Percentiles rank a stretch among this genome's conserved stretches.
phyloP scores from a whole-genome alignment of 805 yeast species.

The Yarrowia deformans region DNA sequence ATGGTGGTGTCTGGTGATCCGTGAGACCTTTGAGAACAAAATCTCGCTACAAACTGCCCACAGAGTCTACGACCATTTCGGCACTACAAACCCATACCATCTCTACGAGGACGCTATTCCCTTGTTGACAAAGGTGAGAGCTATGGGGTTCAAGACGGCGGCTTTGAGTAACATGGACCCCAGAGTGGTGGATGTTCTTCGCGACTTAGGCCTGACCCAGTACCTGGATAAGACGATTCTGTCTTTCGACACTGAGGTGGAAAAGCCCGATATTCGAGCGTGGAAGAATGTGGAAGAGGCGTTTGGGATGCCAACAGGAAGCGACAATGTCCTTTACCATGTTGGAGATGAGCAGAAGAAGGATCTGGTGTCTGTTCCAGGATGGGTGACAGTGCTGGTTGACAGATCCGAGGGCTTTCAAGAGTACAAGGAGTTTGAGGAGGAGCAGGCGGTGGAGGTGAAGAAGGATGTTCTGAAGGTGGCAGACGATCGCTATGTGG shows the following conservation, averaged over 20 bases:
- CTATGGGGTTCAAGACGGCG: background rate
- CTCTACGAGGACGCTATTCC: conserved; percentile 20
- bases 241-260: conserved; percentile 17
- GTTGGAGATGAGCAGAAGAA: conserved; percentile 26
- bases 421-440: background rate
- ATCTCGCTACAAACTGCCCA: background rate
- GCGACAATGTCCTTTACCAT: background rate
- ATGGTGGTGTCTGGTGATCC: conserved; percentile 25
- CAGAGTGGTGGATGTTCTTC: background rate
- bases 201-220: background rate
- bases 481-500: background rate
- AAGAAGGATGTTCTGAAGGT: background rate
- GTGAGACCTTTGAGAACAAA: conserved; percentile 8
- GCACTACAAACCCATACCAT: conserved; percentile 1
- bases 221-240: background rate
- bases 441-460: background rate
- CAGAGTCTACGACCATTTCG: conserved; percentile 9
- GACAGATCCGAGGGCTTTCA: conserved; percentile 10
- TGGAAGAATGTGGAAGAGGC: conserved; percentile 19
- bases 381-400: background rate
- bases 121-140: background rate
- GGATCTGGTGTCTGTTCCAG: conserved; percentile 14
- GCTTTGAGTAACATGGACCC: conserved; percentile 30
- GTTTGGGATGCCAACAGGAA: background rate
- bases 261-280: conserved; percentile 12